Evolutionary conservation across 768 basidiomycete genomes (phyloP).

Genomic region (Podaxis sp.): DNA sequence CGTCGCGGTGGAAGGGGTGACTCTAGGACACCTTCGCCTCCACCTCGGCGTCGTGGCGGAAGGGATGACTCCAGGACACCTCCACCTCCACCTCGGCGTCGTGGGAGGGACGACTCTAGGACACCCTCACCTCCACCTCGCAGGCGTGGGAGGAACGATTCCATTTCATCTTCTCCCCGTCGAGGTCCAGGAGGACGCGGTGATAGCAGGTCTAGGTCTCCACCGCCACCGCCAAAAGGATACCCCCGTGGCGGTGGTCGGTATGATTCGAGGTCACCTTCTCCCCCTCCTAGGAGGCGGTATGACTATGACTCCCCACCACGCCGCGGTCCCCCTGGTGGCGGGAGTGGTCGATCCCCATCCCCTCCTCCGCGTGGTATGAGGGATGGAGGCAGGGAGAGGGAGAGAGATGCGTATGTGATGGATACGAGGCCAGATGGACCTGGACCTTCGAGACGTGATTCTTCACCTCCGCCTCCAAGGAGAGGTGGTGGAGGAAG

Average conservation of each 20-base stretch:
- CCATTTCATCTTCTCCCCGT: slow-evolving; percentile 11
- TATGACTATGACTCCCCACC: slow-evolving; percentile 13
- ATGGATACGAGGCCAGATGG: slow-evolving; percentile 16
- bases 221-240: slow-evolving; percentile 7
- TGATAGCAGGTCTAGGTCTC: slow-evolving; percentile 18
- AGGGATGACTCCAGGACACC: slow-evolving; percentile 21
- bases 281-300: slow-evolving; percentile 15
- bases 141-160: slow-evolving; percentile 20
- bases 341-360: slow-evolving; percentile 6
- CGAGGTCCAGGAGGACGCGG: slow-evolving; percentile 10
- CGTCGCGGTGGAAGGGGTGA: slow-evolving; percentile 9
- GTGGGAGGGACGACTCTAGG: slow-evolving; percentile 12
- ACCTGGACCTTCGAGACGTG: slow-evolving; percentile 13
- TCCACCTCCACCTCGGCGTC: slow-evolving; percentile 16
- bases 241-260: background rate
- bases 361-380: slow-evolving; percentile 14
- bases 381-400: background rate
- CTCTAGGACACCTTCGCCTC: slow-evolving; percentile 11
- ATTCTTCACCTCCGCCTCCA: slow-evolving; percentile 26
- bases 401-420: slow-evolving; percentile 2
- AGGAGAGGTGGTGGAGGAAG: slow-evolving; percentile 6
- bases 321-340: slow-evolving; percentile 5
- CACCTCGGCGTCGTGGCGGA: slow-evolving; percentile 9
- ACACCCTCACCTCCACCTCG: slow-evolving; percentile 25
- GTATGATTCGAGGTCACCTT: slow-evolving; percentile 5